These are phyloP conservation scores for Ophiosphaerella herpotricha DNA, from an alignment of 2,329 filamentous ascomycete species.

Conservation along the genomic window DNA sequence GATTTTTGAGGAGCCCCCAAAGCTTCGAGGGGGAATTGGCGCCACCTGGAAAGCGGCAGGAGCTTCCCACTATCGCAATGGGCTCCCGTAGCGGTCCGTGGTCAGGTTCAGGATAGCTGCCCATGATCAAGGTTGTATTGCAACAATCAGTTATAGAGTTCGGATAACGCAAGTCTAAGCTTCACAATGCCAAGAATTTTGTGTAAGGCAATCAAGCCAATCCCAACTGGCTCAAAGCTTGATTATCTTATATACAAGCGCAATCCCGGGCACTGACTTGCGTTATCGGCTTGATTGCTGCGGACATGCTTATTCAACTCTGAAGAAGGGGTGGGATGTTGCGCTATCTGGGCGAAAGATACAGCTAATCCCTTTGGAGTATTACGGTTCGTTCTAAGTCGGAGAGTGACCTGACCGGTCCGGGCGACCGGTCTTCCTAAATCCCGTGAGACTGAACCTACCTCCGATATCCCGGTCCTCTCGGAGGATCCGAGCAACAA, in stretches of 20 bases:
- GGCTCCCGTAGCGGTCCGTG: conserved; percentile 4
- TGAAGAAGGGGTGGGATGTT: not conserved
- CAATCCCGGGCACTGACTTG: too few relatives aligned
- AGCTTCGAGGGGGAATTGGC: conserved; percentile 32
- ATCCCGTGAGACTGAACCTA: not conserved
- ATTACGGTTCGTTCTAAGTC: not conserved
- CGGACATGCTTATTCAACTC: too few relatives aligned
- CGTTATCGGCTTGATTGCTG: too few relatives aligned
- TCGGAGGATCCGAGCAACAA: not conserved
- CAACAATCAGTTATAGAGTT: not conserved
- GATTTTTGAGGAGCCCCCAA: conserved; percentile 35
- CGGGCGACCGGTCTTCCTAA: not conserved
- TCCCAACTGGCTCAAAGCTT: too few relatives aligned
- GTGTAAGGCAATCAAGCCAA: too few relatives aligned
- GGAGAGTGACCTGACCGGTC: not conserved
- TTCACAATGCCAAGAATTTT: too few relatives aligned
- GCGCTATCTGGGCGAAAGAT: not conserved
- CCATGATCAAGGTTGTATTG: not conserved
- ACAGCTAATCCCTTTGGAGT: not conserved
- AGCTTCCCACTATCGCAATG: conserved; percentile 18
- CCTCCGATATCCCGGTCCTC: conserved; percentile 1
- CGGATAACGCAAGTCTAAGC: too few relatives aligned
- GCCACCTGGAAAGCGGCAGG: conserved; percentile 39
- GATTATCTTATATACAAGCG: too few relatives aligned
- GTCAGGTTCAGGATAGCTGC: not conserved